Evolutionary conservation across 1,284 basidiomycete genomes (phyloP), one percentile per base, ranked within the genome.

Genomic region (Trametes polyzona): DNA sequence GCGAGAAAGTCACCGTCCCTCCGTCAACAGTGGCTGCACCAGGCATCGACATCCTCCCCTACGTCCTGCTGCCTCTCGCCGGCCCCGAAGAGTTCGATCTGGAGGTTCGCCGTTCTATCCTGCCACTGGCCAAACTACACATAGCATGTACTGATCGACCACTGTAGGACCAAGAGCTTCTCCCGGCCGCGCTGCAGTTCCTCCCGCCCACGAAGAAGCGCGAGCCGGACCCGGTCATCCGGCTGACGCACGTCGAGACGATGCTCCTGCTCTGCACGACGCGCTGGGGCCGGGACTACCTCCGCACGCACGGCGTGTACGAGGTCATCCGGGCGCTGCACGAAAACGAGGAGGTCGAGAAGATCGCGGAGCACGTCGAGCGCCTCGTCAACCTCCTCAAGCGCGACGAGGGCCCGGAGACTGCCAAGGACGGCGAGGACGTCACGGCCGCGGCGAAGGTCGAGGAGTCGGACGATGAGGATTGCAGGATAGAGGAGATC

Each of bases 31-130:
- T 69, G 5, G 74, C 72, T 12, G 92, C 90, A 1, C 87, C 90
- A 8, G 93, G 93, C 1, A 86, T 96, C 47, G 90, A 94, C 71
- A 83, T 90, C 6, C 78, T 97, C 4, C 88, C 92, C 0, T 90
- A 87, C 66, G 79, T 99, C 10, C 79, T 99, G 1, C 82, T 96
- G 4, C 96, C 96, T 0, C 81, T 99, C 2, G 95, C 96, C 60
- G 96, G 96, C 4, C 91, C 95, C 1, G 95, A 98, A 72, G 96
- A 98, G 72, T 88, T 93, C 59, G 93, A 96, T 59, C 79, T 95
- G 2, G 95, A 96, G 64, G 92, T 91, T 63, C 56, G 76, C 65
- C 35, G 33, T 30, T 43, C 43, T 12, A 9, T 21, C 19, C 6
- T 11, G 10, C 2, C 5, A 19, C 10, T 5, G n/a, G 39, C n/a